Evolutionary conservation across 768 basidiomycete species (phyloP).

Genomic region (Roridomyces roridus): DNA sequence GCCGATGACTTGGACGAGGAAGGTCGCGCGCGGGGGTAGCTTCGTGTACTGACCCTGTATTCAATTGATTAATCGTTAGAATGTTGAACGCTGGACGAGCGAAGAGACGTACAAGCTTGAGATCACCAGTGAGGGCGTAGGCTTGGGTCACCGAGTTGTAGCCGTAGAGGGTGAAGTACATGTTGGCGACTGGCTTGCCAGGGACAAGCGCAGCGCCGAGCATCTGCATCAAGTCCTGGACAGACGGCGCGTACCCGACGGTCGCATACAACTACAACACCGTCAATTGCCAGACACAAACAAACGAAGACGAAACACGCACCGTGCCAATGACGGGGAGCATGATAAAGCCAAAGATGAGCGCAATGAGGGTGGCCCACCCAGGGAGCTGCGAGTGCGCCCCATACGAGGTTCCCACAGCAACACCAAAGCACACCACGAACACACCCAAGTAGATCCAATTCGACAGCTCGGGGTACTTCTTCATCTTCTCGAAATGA

Average conservation of each 20-base stretch:
- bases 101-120: slow-evolving; percentile 39
- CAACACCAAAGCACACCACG: slow-evolving; percentile 35
- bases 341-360: slow-evolving; percentile 52
- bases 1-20: slow-evolving; percentile 58
- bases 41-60: slow-evolving; percentile 50
- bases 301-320: slow-evolving; percentile 4
- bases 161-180: slow-evolving; percentile 42
- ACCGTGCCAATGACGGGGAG: slow-evolving; percentile 56
- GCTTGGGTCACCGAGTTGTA: slow-evolving; percentile 39
- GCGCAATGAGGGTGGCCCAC: slow-evolving; percentile 47
- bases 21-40: slow-evolving; percentile 64
- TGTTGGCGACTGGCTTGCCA: slow-evolving; percentile 48
- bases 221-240: slow-evolving; percentile 50
- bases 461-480: slow-evolving; percentile 36
- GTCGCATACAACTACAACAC: slow-evolving; percentile 44
- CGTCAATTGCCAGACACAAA: not conserved
- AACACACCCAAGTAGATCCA: slow-evolving; percentile 43
- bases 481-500: slow-evolving; percentile 46
- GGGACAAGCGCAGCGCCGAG: slow-evolving; percentile 50
- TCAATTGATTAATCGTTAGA: not conserved
- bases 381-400: slow-evolving; percentile 43
- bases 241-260: slow-evolving; percentile 41
- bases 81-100: not conserved
- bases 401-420: slow-evolving; percentile 40
- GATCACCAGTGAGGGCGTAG: slow-evolving; percentile 32